Percentiles rank a stretch among this genome's conserved stretches.
phyloP scores from a whole-genome alignment of 2,329 filamentous ascomycete genomes.

The Fusarium sp. region DNA sequence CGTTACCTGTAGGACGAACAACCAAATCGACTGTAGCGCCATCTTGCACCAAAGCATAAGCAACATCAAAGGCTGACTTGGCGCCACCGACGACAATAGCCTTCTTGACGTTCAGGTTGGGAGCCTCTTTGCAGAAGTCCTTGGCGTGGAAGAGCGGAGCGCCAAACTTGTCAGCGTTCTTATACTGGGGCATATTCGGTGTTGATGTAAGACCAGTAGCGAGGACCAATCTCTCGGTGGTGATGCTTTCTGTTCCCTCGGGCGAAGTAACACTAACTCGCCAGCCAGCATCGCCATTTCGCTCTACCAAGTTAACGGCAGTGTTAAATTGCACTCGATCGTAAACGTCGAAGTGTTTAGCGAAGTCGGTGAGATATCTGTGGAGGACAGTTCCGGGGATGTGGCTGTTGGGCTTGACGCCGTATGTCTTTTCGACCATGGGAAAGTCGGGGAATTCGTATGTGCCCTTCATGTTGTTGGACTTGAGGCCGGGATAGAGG shows the following conservation, averaged over 20 bases:
- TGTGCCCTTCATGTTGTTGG: constrained; percentile 73
- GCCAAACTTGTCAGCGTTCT: constrained; percentile 53
- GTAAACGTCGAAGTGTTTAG: constrained; percentile 61
- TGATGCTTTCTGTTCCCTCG: constrained; percentile 21
- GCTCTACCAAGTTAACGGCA: constrained; percentile 59
- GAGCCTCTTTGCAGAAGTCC: constrained; percentile 54
- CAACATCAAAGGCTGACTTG: constrained; percentile 70
- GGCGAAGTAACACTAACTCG: constrained; percentile 27
- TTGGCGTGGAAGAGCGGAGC: constrained; percentile 59
- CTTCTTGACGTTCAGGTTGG: constrained; percentile 50
- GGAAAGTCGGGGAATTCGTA: constrained; percentile 75
- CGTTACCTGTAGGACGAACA: constrained; percentile 62
- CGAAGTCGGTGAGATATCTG: constrained; percentile 54
- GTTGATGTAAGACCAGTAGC: constrained; percentile 63
- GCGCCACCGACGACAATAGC: constrained; percentile 65
- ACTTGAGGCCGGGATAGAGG: constrained; percentile 70
- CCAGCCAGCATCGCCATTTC: constrained; percentile 36
- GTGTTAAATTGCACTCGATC: constrained; percentile 63
- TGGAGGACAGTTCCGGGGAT: constrained; percentile 55
- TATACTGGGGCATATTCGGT: constrained; percentile 56
- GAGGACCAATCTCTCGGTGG: constrained; percentile 59
- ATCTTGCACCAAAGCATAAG: constrained; percentile 64
- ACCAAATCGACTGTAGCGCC: constrained; percentile 64
- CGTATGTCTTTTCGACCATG: constrained; percentile 63
- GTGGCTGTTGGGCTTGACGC: constrained; percentile 50